These are phyloP conservation scores for Candida andamanensis DNA, from an alignment of 805 yeast species.

Conservation along the genomic window DNA sequence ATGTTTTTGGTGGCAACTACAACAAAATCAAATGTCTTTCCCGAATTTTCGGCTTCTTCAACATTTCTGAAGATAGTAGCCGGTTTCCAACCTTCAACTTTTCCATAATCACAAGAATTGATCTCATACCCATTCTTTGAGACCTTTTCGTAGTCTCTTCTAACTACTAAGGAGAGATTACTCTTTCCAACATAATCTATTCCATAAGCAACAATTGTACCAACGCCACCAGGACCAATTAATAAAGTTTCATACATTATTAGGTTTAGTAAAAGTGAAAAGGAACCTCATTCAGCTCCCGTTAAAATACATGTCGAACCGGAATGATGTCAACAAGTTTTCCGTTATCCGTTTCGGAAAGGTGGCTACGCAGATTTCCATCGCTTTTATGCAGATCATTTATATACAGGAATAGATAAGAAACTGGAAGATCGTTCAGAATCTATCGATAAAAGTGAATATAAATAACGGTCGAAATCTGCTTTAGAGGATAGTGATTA, in stretches of 20 bases:
- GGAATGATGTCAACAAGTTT: too few relatives aligned
- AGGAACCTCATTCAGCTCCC: too few relatives aligned
- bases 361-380: too few relatives aligned
- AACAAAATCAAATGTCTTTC: slow-evolving; percentile 27
- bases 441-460: too few relatives aligned
- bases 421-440: too few relatives aligned
- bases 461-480: too few relatives aligned
- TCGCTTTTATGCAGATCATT: too few relatives aligned
- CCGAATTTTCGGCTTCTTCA: slow-evolving; percentile 19
- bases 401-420: too few relatives aligned
- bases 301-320: too few relatives aligned
- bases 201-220: slow-evolving; percentile 67
- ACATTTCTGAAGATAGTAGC: slow-evolving; percentile 22
- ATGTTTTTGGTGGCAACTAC: slow-evolving; percentile 33
- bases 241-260: slow-evolving; percentile 49
- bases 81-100: slow-evolving; percentile 25
- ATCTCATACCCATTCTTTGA: slow-evolving; percentile 25
- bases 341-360: too few relatives aligned
- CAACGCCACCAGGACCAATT: slow-evolving; percentile 85
- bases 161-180: slow-evolving; percentile 31
- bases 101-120: slow-evolving; percentile 29
- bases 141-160: slow-evolving; percentile 32
- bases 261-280: too few relatives aligned
- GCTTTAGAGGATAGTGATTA: too few relatives aligned
- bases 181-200: slow-evolving; percentile 44